Evolutionary conservation across 2,329 filamentous ascomycete species (phyloP).

Genomic region (Nectriaceae sp.): DNA sequence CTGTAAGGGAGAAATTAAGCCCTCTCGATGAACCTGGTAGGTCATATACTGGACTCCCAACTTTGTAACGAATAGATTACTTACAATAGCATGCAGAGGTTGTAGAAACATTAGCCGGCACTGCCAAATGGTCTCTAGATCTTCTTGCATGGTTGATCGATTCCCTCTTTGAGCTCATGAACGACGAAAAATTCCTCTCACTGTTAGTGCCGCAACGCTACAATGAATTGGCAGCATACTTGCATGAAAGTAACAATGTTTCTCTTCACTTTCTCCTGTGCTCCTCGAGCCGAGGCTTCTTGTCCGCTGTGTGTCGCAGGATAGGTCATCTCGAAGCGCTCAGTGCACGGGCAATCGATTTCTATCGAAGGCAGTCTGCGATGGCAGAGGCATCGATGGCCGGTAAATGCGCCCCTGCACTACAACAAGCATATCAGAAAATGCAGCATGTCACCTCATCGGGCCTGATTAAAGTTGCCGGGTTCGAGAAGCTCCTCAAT

Average conservation of each 20-base stretch:
- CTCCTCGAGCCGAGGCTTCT: conserved; percentile 72
- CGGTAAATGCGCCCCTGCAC: conserved; percentile 45
- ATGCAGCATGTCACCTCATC: conserved; percentile 53
- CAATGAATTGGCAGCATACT: conserved; percentile 50
- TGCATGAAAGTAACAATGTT: conserved; percentile 57
- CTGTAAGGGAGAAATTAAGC: conserved; percentile 56
- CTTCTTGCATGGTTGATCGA: conserved; percentile 66
- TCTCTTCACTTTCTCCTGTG: conserved; percentile 68
- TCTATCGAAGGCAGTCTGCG: conserved; percentile 49
- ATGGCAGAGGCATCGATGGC: conserved; percentile 39
- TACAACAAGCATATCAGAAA: conserved; percentile 58
- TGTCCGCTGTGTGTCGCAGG: conserved; percentile 68
- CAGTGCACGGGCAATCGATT: conserved; percentile 50
- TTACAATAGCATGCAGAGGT: conserved; percentile 54
- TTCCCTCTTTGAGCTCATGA: conserved; percentile 56
- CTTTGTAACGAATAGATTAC: neutral
- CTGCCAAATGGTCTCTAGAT: conserved; percentile 78
- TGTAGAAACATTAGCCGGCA: conserved; percentile 70
- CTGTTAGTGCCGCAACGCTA: conserved; percentile 51
- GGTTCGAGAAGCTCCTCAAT: conserved; percentile 64
- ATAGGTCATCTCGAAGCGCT: conserved; percentile 58
- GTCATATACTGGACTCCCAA: conserved; percentile 9
- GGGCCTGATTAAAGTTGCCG: conserved; percentile 57
- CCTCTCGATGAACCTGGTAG: conserved; percentile 61
- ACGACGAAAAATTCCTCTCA: conserved; percentile 52